A percentile compares a stretch with the other conserved stretches of the same genome.
These are phyloP conservation scores for Ottelia alismoides DNA, from an alignment of 106 monocot genomes.

Conservation along the genomic window DNA sequence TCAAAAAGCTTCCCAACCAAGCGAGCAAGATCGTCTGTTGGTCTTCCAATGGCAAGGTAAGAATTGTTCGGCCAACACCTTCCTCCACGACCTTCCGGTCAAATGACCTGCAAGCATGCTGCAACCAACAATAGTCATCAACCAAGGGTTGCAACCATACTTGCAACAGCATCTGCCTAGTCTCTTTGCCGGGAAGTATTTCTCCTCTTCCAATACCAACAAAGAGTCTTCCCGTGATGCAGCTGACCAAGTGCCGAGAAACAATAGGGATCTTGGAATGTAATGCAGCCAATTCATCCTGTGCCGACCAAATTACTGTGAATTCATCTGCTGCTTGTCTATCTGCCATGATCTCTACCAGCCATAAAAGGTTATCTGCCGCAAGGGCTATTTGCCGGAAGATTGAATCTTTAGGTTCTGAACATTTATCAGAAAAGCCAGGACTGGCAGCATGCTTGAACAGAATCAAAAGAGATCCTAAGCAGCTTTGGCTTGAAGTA, in stretches of 20 bases:
- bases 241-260: conserved; percentile 73
- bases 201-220: conserved; percentile 91
- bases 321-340: conserved; percentile 73
- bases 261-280: conserved; percentile 59
- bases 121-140: conserved; percentile 93
- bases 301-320: conserved; percentile 48
- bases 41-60: conserved; percentile 90
- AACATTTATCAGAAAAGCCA: conserved; percentile 30
- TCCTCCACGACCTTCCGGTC: conserved; percentile 90
- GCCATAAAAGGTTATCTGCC: conserved; percentile 82
- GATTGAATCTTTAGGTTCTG: conserved; percentile 35
- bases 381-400: conserved; percentile 50
- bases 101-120: conserved; percentile 77
- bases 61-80: conserved; percentile 89
- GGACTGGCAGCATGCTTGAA: conserved; percentile 52
- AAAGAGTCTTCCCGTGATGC: conserved; percentile 69
- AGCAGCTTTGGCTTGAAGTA: conserved; percentile 51
- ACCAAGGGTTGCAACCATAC: conserved; percentile 88
- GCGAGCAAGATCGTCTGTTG: conserved; percentile 87
- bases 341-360: conserved; percentile 75
- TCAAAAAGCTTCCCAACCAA: conserved; percentile 93
- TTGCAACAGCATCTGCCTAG: conserved; percentile 47
- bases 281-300: conserved; percentile 46
- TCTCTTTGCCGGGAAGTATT: conserved; percentile 83
- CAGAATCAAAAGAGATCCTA: conserved; percentile 42